phyloP scores from a whole-genome alignment of 2,329 filamentous ascomycete genomes.

The Fusarium sp. region DNA sequence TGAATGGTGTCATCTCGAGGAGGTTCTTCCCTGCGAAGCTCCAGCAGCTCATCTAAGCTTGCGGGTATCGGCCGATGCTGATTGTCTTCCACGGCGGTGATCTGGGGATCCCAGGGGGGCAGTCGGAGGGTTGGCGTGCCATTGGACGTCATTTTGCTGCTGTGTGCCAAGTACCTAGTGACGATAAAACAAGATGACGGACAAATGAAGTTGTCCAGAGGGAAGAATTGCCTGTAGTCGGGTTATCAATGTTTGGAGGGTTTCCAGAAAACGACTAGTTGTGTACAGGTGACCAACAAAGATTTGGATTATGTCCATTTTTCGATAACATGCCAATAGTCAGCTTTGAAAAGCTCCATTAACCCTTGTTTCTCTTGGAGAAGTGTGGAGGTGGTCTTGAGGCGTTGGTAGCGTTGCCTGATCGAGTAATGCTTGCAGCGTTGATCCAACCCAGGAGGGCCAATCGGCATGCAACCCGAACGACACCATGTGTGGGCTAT shows the following conservation, averaged over 20 bases:
- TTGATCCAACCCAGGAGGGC: neutral
- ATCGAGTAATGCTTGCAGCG: neutral
- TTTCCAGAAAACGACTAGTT: neutral
- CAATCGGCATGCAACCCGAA: neutral
- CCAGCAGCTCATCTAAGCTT: neutral
- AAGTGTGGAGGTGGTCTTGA: neutral
- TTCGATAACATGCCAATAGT: neutral
- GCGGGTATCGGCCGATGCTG: slow-evolving; percentile 11
- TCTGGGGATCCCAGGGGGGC: slow-evolving; percentile 8
- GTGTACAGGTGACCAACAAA: neutral
- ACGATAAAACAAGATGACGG: neutral
- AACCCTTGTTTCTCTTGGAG: neutral
- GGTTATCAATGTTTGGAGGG: neutral
- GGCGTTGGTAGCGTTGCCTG: neutral
- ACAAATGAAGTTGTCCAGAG: neutral
- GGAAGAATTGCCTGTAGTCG: neutral
- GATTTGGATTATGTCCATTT: neutral
- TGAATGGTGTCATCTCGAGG: slow-evolving; percentile 5
- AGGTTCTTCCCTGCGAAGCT: slow-evolving; percentile 10
- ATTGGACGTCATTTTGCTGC: neutral
- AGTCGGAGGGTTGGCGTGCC: neutral
- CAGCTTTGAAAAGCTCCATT: neutral
- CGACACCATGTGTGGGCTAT: neutral
- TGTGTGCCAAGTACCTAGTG: neutral
- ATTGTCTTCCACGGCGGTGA: slow-evolving; percentile 2